Base-by-base conservation (phyloP, 108 stramenopile species). In the Pseudonitzschia pungens region DNA sequence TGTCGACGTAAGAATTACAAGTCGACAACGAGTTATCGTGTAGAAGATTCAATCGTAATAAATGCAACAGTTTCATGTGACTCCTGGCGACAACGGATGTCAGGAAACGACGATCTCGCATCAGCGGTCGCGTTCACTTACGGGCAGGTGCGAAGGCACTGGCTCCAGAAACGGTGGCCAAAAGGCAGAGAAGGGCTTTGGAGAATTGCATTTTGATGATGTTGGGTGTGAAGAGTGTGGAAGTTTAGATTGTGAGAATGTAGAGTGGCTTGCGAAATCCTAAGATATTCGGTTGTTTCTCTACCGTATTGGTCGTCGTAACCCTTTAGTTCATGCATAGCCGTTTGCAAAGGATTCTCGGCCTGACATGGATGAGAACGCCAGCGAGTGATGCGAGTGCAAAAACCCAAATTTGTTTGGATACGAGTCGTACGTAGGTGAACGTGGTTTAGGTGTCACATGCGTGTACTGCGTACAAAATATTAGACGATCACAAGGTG, bases 141-240 rank as follows among this genome's bases (percentile, higher is more conserved):
- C 84, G 68, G 76, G 83, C 76, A 68, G 92, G 92, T 69, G 88
- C 90, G 83, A 94, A 94, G 45, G 92, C 92, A 50, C 70, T 58
- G 59, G 81, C 79, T 65, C 81, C 73, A 53, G 74, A 50, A 53
- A 76, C 69, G 64, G 87, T 74, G 74, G 90, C 81, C 69, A 81
- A 80, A 66, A 91, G 80, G 79, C 86, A 77, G 71, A 89, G 77
- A 66, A 92, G 28, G 74, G 80, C 82, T 73, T 81, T 78, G 80
- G 83, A 58, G 79, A 90, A 83, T 80, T 92, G 88, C 90, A 95
- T 95, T 50, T 81, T 83, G 70, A 33, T 40, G 29, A 33, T 36
- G 36, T 58, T 58, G 57, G 32, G 15, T 40, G 60, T 62, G 32
- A 55, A 62, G 60, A 31, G 60, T 62, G 29, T 9, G 32, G 20